phyloP scores from a whole-genome alignment of 2,329 filamentous ascomycete genomes.

The Apiospora kogelbergensis region DNA sequence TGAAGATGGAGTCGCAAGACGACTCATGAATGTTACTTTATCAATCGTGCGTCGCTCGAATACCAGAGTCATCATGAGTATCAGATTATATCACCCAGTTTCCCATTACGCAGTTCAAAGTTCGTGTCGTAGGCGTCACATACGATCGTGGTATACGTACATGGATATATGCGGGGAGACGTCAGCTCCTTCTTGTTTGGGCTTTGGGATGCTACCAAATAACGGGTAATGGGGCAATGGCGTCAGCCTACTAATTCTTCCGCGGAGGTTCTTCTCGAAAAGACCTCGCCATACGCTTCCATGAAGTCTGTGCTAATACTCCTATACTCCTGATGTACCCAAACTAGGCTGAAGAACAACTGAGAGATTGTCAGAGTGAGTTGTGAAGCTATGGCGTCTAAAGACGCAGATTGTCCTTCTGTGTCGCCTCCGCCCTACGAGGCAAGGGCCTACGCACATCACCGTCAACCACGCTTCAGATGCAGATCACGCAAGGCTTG shows the following conservation, averaged over 20 bases:
- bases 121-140: neutral
- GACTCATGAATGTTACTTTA: neutral
- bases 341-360: neutral
- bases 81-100: neutral
- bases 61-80: neutral
- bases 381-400: neutral
- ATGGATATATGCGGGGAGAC: neutral
- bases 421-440: constrained; percentile 12
- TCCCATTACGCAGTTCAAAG: neutral
- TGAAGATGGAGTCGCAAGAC: neutral
- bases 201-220: neutral
- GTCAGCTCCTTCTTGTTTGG: neutral
- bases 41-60: neutral
- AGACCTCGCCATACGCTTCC: neutral
- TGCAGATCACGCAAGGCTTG: constrained; percentile 6
- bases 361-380: neutral
- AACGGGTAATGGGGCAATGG: neutral
- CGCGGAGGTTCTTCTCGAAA: neutral
- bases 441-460: constrained; percentile 10
- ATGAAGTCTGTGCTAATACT: neutral
- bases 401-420: neutral
- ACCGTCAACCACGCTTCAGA: neutral
- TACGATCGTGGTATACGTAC: neutral
- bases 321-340: neutral
- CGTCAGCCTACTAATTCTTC: neutral